Conservation (phyloP, 495 filamentous ascomycete genomes). For the Penicillium roqueforti region DNA sequence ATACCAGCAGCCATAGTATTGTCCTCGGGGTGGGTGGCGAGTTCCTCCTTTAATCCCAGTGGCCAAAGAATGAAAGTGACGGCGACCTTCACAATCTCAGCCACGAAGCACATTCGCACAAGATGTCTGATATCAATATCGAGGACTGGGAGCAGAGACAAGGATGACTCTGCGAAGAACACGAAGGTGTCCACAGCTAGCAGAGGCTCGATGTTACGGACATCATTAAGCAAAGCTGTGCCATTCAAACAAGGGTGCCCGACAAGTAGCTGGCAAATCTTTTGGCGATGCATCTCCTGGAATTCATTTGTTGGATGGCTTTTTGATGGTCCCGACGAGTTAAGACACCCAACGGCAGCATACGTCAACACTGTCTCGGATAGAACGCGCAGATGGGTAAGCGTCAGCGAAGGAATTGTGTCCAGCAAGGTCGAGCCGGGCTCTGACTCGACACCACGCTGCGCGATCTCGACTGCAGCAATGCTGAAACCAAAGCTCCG, state of each 20-base stretch:
- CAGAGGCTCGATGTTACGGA: slow-evolving; percentile 59
- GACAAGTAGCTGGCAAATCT: slow-evolving; percentile 74
- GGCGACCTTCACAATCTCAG: slow-evolving; percentile 79
- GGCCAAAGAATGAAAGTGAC: slow-evolving; percentile 45
- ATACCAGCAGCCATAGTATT: slow-evolving; percentile 27
- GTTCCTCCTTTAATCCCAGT: slow-evolving; percentile 38
- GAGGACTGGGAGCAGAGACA: slow-evolving; percentile 67
- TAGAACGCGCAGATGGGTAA: slow-evolving; percentile 87
- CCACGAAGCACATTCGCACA: slow-evolving; percentile 83
- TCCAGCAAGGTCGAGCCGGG: slow-evolving; percentile 74
- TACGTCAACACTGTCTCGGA: slow-evolving; percentile 86
- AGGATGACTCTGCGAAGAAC: slow-evolving; percentile 72
- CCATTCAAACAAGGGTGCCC: slow-evolving; percentile 45
- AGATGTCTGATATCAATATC: slow-evolving; percentile 75
- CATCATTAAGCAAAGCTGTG: slow-evolving; percentile 38
- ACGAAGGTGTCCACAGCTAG: slow-evolving; percentile 77
- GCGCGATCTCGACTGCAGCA: slow-evolving; percentile 83
- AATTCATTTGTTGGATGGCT: slow-evolving; percentile 61
- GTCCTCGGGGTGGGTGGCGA: slow-evolving; percentile 31
- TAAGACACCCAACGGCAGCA: slow-evolving; percentile 68
- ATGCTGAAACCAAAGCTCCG: slow-evolving; percentile 82
- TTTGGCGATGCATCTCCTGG: slow-evolving; percentile 62
- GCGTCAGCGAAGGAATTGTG: slow-evolving; percentile 71
- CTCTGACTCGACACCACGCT: slow-evolving; percentile 77
- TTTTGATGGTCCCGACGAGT: slow-evolving; percentile 50